Conservation (phyloP, 305 asterid species). For the Fraxinus nigra region DNA sequence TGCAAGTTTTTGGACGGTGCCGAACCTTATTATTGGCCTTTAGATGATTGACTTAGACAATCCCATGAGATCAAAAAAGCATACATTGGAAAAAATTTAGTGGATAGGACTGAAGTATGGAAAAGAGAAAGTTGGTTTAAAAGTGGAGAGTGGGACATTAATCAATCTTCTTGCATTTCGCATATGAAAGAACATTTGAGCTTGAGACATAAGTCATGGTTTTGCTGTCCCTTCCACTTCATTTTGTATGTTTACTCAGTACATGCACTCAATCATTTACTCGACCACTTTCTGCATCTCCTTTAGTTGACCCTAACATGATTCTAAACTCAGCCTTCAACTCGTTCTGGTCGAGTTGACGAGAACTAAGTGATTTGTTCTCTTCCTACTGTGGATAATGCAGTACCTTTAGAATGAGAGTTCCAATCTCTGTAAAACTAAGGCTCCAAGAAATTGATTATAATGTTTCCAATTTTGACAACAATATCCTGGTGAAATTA, state of each 20-base stretch:
- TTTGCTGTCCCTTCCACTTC: constrained; percentile 44
- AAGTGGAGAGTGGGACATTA: constrained; percentile 41
- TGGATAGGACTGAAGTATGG: constrained; percentile 26
- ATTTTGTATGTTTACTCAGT: constrained; percentile 27
- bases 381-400: neutral
- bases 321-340: neutral
- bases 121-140: constrained; percentile 18
- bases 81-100: neutral
- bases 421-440: neutral
- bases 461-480: neutral
- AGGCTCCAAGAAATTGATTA: neutral
- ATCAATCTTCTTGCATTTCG: constrained; percentile 23
- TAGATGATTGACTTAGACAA: constrained; percentile 49
- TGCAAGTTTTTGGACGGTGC: neutral
- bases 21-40: neutral
- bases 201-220: constrained; percentile 36
- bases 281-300: neutral
- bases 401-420: neutral
- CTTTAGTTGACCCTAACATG: neutral
- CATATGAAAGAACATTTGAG: constrained; percentile 14
- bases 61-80: constrained; percentile 13
- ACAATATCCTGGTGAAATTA: neutral
- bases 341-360: neutral
- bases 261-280: constrained; percentile 26
- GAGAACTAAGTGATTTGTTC: neutral